Evolutionary conservation across 305 asterid genomes (phyloP).

Genomic region (Fraxinus baroniana): DNA sequence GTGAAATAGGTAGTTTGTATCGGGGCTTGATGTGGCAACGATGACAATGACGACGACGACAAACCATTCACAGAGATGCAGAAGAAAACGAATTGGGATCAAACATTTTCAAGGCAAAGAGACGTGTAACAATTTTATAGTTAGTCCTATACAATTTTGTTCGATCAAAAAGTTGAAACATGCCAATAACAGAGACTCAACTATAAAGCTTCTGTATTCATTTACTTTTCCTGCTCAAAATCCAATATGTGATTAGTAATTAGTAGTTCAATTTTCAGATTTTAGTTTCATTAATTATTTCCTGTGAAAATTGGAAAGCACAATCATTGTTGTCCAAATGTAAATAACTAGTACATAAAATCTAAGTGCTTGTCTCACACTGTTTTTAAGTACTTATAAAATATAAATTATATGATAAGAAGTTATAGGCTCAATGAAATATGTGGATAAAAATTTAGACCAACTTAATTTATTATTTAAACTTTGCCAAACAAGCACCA

Average conservation of each 20-base stretch:
- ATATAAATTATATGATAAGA: too few species aligned
- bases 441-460: not conserved
- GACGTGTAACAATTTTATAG: not conserved
- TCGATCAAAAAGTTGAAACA: not conserved
- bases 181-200: not conserved
- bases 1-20: not conserved
- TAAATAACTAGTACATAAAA: not conserved
- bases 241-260: not conserved
- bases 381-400: not conserved
- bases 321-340: not conserved
- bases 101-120: not conserved
- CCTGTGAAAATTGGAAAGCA: not conserved
- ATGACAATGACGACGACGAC: not conserved
- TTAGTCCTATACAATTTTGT: not conserved
- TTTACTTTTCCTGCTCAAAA: not conserved
- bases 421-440: not conserved
- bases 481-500: not conserved
- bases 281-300: not conserved
- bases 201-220: too few species aligned
- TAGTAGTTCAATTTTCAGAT: not conserved
- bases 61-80: not conserved
- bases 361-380: not conserved
- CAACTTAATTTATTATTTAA: not conserved
- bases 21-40: not conserved
- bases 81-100: not conserved